Evolutionary conservation across 805 yeast genomes (phyloP).

Genomic region (Sporopachydermia quercuum): DNA sequence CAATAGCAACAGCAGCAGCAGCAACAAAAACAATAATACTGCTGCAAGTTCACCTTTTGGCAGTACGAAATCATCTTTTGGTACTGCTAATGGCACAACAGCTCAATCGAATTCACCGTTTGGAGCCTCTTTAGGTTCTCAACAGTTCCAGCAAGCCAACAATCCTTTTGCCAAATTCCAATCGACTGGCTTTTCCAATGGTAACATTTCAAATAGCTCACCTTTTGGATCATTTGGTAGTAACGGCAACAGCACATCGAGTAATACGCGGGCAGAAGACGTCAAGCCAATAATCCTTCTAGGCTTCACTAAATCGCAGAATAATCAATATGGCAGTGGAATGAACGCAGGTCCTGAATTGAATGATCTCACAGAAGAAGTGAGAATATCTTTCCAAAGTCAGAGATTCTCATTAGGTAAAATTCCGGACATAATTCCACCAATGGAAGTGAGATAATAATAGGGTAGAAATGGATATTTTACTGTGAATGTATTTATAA

Average conservation of each 20-base stretch:
- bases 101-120: too few species aligned
- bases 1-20: too few species aligned
- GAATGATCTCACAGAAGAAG: slow-evolving; percentile 28
- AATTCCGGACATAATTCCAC: slow-evolving; percentile 19
- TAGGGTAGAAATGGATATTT: background rate
- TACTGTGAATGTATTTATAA: too few species aligned
- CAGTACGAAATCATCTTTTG: too few species aligned
- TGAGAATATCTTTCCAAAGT: slow-evolving; percentile 29
- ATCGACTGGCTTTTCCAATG: background rate
- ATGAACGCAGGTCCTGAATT: slow-evolving; percentile 11
- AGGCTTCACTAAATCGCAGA: background rate
- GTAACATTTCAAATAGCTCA: background rate
- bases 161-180: background rate
- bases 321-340: background rate
- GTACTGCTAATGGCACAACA: too few species aligned
- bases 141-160: too few species aligned
- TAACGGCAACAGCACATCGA: too few species aligned
- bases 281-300: background rate
- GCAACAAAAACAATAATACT: too few species aligned
- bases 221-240: background rate
- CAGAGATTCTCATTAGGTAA: slow-evolving; percentile 14
- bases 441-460: slow-evolving; percentile 13
- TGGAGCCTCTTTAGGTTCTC: too few species aligned
- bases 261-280: too few species aligned
- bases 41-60: too few species aligned